Evolutionary conservation across 306 rosid genomes (phyloP).

Genomic region (Gastrolobium bilobum): DNA sequence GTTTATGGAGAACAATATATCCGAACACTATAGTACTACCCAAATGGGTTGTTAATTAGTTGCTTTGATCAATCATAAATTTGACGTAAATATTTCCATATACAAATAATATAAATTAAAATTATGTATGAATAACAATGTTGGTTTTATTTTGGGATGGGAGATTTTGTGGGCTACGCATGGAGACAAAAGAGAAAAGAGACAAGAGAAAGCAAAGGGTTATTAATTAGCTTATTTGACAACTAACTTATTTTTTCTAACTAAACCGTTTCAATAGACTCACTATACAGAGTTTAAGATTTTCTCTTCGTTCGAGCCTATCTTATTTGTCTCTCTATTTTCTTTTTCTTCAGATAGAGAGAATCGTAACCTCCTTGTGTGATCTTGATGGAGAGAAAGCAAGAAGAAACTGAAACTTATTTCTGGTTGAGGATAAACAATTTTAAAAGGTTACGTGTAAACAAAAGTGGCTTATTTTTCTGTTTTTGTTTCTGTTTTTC

Average conservation of each 20-base stretch:
- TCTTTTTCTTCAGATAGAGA: conserved; percentile 28
- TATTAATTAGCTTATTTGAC: conserved; percentile 39
- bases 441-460: conserved; percentile 42
- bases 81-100: background rate
- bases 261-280: conserved; percentile 33
- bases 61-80: background rate
- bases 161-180: conserved; percentile 8
- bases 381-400: conserved; percentile 23
- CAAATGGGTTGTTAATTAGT: background rate
- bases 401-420: conserved; percentile 23
- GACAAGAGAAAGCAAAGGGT: conserved; percentile 34
- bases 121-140: background rate
- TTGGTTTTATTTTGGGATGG: conserved; percentile 27
- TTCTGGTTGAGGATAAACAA: conserved; percentile 21
- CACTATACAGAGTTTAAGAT: conserved; percentile 27
- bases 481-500: conserved; percentile 13
- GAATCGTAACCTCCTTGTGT: conserved; percentile 18
- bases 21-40: background rate
- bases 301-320: conserved; percentile 23
- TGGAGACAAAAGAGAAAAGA: conserved; percentile 35
- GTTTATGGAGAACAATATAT: background rate
- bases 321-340: conserved; percentile 13
- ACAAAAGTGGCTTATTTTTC: conserved; percentile 9
- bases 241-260: conserved; percentile 37
- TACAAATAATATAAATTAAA: background rate